Evolutionary conservation across 169 alveolate species (phyloP).

Genomic region (Plasmodium vivax): DNA sequence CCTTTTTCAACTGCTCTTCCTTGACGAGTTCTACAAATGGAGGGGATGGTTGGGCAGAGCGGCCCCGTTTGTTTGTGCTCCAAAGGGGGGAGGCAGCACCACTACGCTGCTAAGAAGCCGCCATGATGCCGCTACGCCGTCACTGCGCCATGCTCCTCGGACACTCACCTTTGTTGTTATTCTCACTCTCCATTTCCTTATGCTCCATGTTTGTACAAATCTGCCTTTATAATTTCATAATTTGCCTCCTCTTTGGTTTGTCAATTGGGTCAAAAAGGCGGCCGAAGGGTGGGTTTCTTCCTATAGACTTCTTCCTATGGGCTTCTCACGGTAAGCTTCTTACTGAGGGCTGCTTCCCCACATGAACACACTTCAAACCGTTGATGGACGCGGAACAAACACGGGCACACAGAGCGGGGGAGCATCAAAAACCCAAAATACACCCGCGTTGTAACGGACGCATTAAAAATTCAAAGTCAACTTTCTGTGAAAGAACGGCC

Average conservation of each 20-base stretch:
- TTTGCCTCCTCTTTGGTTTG: constrained; percentile 13
- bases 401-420: neutral
- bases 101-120: neutral
- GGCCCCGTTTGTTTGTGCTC: neutral
- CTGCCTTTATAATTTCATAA: constrained; percentile 48
- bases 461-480: neutral
- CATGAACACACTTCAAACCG: neutral
- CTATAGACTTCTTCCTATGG: neutral
- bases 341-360: neutral
- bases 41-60: neutral
- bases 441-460: neutral
- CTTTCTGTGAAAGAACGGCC: neutral
- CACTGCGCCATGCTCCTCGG: neutral
- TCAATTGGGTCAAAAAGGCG: neutral
- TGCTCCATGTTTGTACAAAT: constrained; percentile 63
- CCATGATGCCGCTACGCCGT: neutral
- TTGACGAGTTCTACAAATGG: constrained; percentile 5
- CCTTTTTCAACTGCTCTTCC: constrained; percentile 36
- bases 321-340: no score
- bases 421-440: neutral
- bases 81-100: neutral
- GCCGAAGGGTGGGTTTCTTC: neutral
- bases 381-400: neutral
- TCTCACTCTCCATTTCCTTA: constrained; percentile 51
- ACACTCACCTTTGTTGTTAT: constrained; percentile 41